A percentile compares a stretch with the other conserved stretches of the same genome.
Evolutionary conservation across 75 land plant species (phyloP).

Genomic region (Isoetes taiwanensis): DNA sequence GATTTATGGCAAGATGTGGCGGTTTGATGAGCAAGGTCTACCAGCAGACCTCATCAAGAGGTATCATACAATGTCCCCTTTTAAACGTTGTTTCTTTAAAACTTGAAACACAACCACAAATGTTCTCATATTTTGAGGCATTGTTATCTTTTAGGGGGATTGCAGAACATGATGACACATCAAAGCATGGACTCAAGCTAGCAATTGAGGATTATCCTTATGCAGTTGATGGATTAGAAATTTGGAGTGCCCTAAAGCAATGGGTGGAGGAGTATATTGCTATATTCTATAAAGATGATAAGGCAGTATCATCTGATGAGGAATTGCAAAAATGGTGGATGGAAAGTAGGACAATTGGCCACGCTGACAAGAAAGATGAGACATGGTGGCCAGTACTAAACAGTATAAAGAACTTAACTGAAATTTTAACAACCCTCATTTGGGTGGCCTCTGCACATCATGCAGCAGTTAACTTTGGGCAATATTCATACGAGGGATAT

Average conservation of each 20-base stretch:
- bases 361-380: constrained; percentile 56
- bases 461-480: constrained; percentile 67
- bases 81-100: too few relatives aligned
- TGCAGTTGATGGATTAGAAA: constrained; percentile 77
- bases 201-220: constrained; percentile 83
- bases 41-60: constrained; percentile 39
- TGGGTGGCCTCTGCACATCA: constrained; percentile 63
- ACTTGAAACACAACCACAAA: too few relatives aligned
- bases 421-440: constrained; percentile 39
- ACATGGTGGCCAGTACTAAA: constrained; percentile 46
- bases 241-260: constrained; percentile 57
- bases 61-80: constrained; percentile 12
- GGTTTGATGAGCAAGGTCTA: constrained; percentile 32
- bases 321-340: constrained; percentile 88
- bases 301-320: constrained; percentile 32
- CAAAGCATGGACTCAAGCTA: constrained; percentile 30
- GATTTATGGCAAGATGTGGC: constrained; percentile 34
- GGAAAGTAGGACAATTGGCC: constrained; percentile 48
- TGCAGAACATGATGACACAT: constrained; percentile 28
- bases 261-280: constrained; percentile 51
- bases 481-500: constrained; percentile 52
- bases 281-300: constrained; percentile 38
- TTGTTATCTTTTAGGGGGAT: constrained; percentile 44
- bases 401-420: constrained; percentile 18
- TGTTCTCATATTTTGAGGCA: too few relatives aligned